phyloP scores from a whole-genome alignment of 768 basidiomycete genomes.

The Obba rivulosa region DNA sequence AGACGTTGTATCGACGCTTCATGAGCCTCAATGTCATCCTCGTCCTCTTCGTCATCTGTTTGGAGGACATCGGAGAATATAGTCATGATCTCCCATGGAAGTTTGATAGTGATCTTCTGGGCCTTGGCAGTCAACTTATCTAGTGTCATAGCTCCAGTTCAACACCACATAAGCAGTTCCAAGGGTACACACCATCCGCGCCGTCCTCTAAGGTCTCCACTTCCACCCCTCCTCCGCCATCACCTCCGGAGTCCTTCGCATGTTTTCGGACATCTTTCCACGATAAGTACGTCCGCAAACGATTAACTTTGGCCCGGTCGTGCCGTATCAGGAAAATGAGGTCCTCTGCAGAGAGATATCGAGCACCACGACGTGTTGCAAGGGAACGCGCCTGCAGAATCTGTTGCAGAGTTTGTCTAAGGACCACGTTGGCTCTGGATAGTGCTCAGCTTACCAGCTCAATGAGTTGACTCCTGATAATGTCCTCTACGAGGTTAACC shows the following conservation, averaged over 20 bases:
- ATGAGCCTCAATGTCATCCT: slow-evolving; percentile 93
- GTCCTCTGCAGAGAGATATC: slow-evolving; percentile 88
- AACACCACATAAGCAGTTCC: background rate
- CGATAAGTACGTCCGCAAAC: slow-evolving; percentile 86
- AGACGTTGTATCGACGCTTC: slow-evolving; percentile 89
- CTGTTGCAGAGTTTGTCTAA: slow-evolving; percentile 30
- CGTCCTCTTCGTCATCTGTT: slow-evolving; percentile 93
- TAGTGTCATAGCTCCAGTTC: slow-evolving; percentile 23
- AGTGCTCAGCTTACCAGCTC: slow-evolving; percentile 58
- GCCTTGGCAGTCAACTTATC: slow-evolving; percentile 81
- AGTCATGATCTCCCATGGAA: slow-evolving; percentile 93
- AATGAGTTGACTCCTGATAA: slow-evolving; percentile 84
- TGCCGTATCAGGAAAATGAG: slow-evolving; percentile 95
- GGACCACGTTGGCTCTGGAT: background rate
- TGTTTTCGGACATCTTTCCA: slow-evolving; percentile 98
- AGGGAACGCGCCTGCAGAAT: slow-evolving; percentile 86
- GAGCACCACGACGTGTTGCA: slow-evolving; percentile 76
- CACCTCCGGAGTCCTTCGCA: slow-evolving; percentile 85
- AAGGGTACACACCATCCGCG: slow-evolving; percentile 53
- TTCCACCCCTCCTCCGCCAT: slow-evolving; percentile 74
- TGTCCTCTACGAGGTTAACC: slow-evolving; percentile 92
- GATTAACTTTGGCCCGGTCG: slow-evolving; percentile 90
- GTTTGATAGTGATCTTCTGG: slow-evolving; percentile 89
- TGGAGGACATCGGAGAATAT: slow-evolving; percentile 89
- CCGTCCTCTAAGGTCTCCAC: slow-evolving; percentile 82